Conservation (phyloP, 805 yeast genomes). For the Nakazawaea wyomingensis region DNA sequence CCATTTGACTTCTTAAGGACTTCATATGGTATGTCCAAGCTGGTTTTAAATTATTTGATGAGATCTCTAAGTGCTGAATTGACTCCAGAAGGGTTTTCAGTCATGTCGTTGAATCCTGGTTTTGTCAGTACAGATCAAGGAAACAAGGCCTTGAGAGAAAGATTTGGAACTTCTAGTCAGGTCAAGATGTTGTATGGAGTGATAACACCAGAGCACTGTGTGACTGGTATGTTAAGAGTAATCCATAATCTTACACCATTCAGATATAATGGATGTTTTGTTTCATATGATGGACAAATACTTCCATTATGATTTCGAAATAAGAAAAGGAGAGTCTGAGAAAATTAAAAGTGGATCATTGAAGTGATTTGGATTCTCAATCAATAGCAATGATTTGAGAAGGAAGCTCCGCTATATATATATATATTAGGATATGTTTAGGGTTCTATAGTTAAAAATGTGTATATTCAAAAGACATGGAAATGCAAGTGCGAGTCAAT, state of each 20-base stretch:
- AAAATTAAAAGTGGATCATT: no score
- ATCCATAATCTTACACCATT: neutral
- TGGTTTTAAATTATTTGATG: slow-evolving; percentile 29
- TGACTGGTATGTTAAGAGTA: neutral
- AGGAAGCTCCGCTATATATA: no score
- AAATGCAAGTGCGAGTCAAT: no score
- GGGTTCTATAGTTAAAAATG: no score
- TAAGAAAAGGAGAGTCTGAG: no score
- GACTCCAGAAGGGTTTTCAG: slow-evolving; percentile 12
- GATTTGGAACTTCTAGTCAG: neutral
- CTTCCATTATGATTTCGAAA: neutral
- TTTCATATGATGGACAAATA: neutral
- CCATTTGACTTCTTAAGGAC: slow-evolving; percentile 13
- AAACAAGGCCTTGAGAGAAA: neutral
- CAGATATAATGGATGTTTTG: neutral
- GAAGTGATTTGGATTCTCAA: no score
- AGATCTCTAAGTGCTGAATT: slow-evolving; percentile 23
- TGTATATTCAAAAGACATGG: no score
- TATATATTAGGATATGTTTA: no score
- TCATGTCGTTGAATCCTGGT: slow-evolving; percentile 34
- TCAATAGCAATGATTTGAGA: no score
- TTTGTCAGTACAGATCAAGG: slow-evolving; percentile 30
- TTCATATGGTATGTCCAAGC: slow-evolving; percentile 32
- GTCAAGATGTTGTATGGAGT: neutral
- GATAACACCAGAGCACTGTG: neutral